phyloP scores from a whole-genome alignment of 1,284 basidiomycete genomes.

The Microbotryum lychnidis-dioicae region DNA sequence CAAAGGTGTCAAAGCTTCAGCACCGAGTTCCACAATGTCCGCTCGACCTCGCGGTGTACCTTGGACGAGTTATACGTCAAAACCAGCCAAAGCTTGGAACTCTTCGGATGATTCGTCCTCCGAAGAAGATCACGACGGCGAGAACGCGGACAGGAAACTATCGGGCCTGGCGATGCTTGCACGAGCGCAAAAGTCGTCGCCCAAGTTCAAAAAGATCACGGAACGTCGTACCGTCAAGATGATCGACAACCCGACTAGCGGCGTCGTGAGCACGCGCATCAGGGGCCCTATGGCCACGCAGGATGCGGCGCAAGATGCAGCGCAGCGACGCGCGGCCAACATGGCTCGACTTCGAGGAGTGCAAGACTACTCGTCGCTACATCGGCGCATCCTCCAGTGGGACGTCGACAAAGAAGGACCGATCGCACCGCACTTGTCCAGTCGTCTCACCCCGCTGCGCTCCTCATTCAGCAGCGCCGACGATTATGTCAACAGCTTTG shows the following conservation, averaged over 20 bases:
- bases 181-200: slow-evolving; percentile 50
- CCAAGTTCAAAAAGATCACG: slow-evolving; percentile 59
- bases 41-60: slow-evolving; percentile 26
- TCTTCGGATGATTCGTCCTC: slow-evolving; percentile 46
- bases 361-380: slow-evolving; percentile 72
- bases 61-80: slow-evolving; percentile 29
- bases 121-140: slow-evolving; percentile 52
- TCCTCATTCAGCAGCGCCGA: slow-evolving; percentile 56
- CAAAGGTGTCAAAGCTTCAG: not conserved
- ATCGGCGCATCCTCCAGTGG: slow-evolving; percentile 79
- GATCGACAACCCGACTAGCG: slow-evolving; percentile 21
- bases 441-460: slow-evolving; percentile 39
- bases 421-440: slow-evolving; percentile 40
- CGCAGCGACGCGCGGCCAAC: slow-evolving; percentile 45
- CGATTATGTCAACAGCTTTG: slow-evolving; percentile 68
- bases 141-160: slow-evolving; percentile 28
- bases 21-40: not conserved
- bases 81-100: slow-evolving; percentile 26
- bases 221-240: slow-evolving; percentile 25
- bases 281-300: too few relatives aligned
- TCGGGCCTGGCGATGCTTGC: slow-evolving; percentile 54
- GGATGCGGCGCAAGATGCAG: slow-evolving; percentile 43
- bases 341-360: slow-evolving; percentile 59
- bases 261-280: slow-evolving; percentile 37
- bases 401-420: slow-evolving; percentile 61